phyloP scores from a whole-genome alignment of 2,329 filamentous ascomycete genomes.

The Arthrobotrys pseudoclavata region DNA sequence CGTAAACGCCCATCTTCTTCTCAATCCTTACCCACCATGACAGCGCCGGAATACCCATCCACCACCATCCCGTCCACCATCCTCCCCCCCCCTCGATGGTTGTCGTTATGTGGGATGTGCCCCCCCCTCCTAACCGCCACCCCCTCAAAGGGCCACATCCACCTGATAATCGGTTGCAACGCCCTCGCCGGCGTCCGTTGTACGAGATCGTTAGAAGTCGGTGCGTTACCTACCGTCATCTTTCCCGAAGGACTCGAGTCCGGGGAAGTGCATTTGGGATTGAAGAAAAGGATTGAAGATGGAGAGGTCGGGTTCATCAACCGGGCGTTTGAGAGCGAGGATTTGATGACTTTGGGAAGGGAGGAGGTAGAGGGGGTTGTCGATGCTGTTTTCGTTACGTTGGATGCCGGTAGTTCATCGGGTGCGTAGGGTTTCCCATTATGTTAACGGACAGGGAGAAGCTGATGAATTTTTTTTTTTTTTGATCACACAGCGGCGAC shows the following conservation, averaged over 20 bases:
- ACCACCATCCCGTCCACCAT: constrained; percentile 20
- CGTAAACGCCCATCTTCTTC: constrained; percentile 5
- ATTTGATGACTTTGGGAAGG: constrained; percentile 83
- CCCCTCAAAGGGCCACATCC: constrained; percentile 78
- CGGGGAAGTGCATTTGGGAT: constrained; percentile 71
- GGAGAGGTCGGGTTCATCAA: constrained; percentile 67
- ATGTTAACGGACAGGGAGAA: no score
- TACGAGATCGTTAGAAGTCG: constrained; percentile 81
- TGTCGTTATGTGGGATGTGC: no score
- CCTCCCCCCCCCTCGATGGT: constrained; percentile 62
- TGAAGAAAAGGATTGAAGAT: constrained; percentile 68
- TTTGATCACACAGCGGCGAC: constrained; percentile 69
- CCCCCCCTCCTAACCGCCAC: constrained; percentile 76
- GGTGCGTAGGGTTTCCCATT: no score
- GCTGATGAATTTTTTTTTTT: constrained; percentile 62
- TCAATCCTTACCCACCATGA: constrained; percentile 25
- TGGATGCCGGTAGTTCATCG: constrained; percentile 67
- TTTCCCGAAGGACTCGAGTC: constrained; percentile 72
- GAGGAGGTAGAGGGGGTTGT: constrained; percentile 82
- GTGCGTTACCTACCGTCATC: constrained; percentile 83
- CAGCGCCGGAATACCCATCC: constrained; percentile 20
- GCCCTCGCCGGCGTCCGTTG: constrained; percentile 88
- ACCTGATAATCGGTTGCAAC: constrained; percentile 88
- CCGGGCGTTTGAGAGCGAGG: constrained; percentile 70
- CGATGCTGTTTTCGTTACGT: constrained; percentile 91